A percentile compares a stretch with the other conserved stretches of the same genome.
phyloP scores from a whole-genome alignment of 2,329 filamentous ascomycete genomes.

The Ilyonectria sp. region DNA sequence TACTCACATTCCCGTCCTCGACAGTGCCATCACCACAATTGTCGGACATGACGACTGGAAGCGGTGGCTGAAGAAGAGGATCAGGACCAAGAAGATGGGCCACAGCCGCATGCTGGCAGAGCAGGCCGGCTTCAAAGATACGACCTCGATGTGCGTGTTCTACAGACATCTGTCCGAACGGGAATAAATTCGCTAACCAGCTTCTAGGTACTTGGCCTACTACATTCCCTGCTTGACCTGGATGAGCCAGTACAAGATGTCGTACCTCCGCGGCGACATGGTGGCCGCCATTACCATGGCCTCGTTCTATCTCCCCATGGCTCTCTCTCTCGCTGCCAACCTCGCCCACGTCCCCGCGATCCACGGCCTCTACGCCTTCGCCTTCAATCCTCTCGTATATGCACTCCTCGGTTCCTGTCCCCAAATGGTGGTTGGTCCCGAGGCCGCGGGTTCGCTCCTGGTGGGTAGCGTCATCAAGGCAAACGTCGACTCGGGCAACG shows the following conservation, averaged over 20 bases:
- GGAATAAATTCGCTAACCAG: constrained; percentile 27
- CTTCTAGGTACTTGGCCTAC: constrained; percentile 85
- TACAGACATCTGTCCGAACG: not conserved
- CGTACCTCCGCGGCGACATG: constrained; percentile 88
- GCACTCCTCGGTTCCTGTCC: constrained; percentile 92
- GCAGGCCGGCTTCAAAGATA: constrained; percentile 81
- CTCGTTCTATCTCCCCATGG: constrained; percentile 99
- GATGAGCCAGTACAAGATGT: constrained; percentile 88
- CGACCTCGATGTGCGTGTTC: constrained; percentile 77
- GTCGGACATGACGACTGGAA: constrained; percentile 63
- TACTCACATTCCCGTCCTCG: constrained; percentile 55
- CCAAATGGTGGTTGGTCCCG: constrained; percentile 93
- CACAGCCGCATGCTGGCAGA: constrained; percentile 81
- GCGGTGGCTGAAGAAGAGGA: constrained; percentile 64
- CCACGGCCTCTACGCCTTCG: constrained; percentile 94
- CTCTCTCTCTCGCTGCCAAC: constrained; percentile 91
- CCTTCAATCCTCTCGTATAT: constrained; percentile 93
- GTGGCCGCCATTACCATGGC: constrained; percentile 94
- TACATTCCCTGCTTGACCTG: constrained; percentile 94
- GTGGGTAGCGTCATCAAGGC: constrained; percentile 88
- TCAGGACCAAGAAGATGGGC: constrained; percentile 77
- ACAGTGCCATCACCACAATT: constrained; percentile 56
- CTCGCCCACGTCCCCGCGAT: constrained; percentile 94
- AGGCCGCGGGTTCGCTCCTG: constrained; percentile 92
- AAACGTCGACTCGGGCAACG: constrained; percentile 78